A percentile compares a stretch with the other conserved stretches of the same genome.
Conservation (phyloP, 805 yeast genomes). For the Candida nanaspora region DNA sequence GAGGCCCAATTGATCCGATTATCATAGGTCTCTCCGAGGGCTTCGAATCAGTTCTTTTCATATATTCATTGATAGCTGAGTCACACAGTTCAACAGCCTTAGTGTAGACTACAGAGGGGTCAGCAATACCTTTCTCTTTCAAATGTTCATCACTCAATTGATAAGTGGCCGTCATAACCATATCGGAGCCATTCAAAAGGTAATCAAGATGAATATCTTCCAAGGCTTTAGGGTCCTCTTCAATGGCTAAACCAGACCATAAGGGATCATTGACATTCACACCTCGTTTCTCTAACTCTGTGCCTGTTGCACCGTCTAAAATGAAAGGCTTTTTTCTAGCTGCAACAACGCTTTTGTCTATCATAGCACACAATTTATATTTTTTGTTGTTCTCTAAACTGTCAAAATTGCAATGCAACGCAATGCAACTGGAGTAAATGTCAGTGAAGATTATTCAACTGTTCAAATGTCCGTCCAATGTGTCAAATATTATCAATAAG, state of each 20-base stretch:
- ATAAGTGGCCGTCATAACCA: constrained; percentile 51
- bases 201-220: constrained; percentile 44
- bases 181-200: constrained; percentile 45
- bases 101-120: constrained; percentile 8
- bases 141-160: constrained; percentile 46
- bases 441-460: too few relatives aligned
- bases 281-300: constrained; percentile 47
- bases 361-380: too few relatives aligned
- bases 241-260: constrained; percentile 56
- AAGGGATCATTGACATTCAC: constrained; percentile 37
- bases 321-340: constrained; percentile 9
- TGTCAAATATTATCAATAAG: too few relatives aligned
- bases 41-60: constrained; percentile 12
- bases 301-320: constrained; percentile 64
- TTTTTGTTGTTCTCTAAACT: too few relatives aligned
- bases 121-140: constrained; percentile 12
- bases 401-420: too few relatives aligned
- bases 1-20: constrained; percentile 71
- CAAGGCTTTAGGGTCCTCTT: constrained; percentile 36
- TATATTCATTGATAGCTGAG: constrained; percentile 11
- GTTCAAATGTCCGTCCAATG: neutral
- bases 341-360: neutral
- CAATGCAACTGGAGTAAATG: too few relatives aligned
- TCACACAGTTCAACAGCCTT: constrained; percentile 18
- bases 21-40: constrained; percentile 23